Conservation (phyloP, 116 monocot genomes). For the Phalaenopsis hybrid region DNA sequence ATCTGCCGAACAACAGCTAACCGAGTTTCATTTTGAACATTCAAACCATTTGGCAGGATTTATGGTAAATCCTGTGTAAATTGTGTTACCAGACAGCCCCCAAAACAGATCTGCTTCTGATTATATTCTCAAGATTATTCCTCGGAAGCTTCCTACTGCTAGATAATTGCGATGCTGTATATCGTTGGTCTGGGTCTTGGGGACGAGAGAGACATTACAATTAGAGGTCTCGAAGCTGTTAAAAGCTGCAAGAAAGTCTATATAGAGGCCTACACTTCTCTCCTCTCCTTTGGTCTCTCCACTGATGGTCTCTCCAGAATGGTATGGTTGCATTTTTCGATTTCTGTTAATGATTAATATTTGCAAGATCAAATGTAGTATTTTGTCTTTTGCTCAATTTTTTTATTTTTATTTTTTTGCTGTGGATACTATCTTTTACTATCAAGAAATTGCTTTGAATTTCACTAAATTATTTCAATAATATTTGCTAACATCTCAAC, state of each 20-base stretch:
- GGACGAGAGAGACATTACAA: slow-evolving; percentile 78
- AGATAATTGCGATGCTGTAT: slow-evolving; percentile 46
- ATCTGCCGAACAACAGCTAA: no score
- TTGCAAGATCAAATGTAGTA: not conserved
- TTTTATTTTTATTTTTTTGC: no score
- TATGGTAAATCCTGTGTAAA: no score
- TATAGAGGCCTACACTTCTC: slow-evolving; percentile 87
- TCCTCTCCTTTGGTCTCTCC: slow-evolving; percentile 75
- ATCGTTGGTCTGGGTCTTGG: slow-evolving; percentile 74
- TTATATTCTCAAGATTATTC: not conserved
- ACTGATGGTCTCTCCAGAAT: slow-evolving; percentile 50
- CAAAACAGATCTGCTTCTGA: not conserved
- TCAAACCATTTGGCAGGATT: no score
- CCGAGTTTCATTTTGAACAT: no score
- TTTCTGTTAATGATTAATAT: not conserved
- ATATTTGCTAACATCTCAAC: not conserved
- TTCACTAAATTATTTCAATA: not conserved
- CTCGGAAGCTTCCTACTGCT: not conserved
- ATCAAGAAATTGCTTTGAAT: no score
- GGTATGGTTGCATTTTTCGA: slow-evolving; percentile 19
- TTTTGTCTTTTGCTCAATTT: not conserved
- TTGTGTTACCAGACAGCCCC: no score
- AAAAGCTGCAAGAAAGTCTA: slow-evolving; percentile 51
- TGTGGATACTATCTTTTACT: no score
- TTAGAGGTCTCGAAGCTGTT: slow-evolving; percentile 70